Conservation (phyloP, 2,329 filamentous ascomycete genomes). For the Sclerotinia spermophila region DNA sequence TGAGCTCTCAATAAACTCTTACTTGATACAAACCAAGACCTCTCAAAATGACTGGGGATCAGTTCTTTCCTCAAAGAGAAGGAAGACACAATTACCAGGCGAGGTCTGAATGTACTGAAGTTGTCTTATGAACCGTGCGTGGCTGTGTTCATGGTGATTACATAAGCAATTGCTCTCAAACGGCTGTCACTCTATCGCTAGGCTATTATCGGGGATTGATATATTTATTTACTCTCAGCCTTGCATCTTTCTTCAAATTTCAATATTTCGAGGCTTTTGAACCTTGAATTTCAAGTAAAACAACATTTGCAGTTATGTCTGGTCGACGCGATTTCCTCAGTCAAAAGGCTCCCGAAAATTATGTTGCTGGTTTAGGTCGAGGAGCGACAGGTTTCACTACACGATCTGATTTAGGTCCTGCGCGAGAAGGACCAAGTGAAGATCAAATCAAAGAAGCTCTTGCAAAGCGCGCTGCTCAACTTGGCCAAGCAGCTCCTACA, state of each 20-base stretch:
- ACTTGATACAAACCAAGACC: not conserved
- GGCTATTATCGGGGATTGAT: not conserved
- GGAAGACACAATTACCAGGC: not conserved
- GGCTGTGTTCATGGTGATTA: not conserved
- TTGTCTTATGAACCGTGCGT: not conserved
- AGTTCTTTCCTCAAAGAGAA: not conserved
- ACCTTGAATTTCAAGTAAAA: not conserved
- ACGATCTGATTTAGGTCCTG: slow-evolving; percentile 90
- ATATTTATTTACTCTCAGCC: slow-evolving; percentile 5
- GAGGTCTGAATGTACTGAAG: not conserved
- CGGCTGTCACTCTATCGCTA: not conserved
- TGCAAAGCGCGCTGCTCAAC: slow-evolving; percentile 83
- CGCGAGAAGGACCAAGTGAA: slow-evolving; percentile 89
- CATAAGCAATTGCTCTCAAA: not conserved
- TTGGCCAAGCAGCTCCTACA: slow-evolving; percentile 68
- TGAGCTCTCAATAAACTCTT: not conserved
- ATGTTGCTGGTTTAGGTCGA: slow-evolving; percentile 93
- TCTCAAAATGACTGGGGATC: not conserved
- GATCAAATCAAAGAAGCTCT: slow-evolving; percentile 98
- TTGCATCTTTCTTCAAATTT: slow-evolving; percentile 5
- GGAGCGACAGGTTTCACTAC: slow-evolving; percentile 98
- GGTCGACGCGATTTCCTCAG: slow-evolving; percentile 78
- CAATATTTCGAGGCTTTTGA: slow-evolving; percentile 5
- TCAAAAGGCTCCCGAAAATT: slow-evolving; percentile 81
- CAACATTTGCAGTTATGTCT: slow-evolving; percentile 29